Evolutionary conservation across 306 rosid genomes (phyloP), one percentile per base, ranked within the genome.

Genomic region (Calophaca sinica): DNA sequence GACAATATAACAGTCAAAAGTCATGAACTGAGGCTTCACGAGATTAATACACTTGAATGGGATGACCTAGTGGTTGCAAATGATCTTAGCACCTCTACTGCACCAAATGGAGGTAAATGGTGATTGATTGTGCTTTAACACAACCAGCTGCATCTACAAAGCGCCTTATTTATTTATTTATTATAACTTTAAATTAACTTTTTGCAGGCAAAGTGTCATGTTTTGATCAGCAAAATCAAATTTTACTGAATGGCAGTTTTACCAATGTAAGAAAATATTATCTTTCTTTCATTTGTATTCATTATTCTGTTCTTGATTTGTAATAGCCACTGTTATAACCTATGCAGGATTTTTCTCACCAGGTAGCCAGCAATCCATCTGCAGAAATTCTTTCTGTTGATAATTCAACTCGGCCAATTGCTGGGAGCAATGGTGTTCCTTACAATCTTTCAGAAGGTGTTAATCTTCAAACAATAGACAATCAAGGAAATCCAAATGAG

Each of bases 11-110:
- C 83, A 5, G 86, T 76, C 81, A 74, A 59, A 74, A 85, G 65
- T 83, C 87, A 87, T 64, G 92, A 94, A 69, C 72, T 78, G 82
- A 84, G 81, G 80, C 96, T 94, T 65, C 94, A 86, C 60, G 99
- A 96, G 83, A 88, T 96, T 77, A 96, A 96, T 80, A 92, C 99
- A 55, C 99, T 96, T 51, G 99, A 96, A 49, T 96, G 99, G 99
- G 97, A 96, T 77, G 99, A 96, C 15, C 96, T 96, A 55, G 96
- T 96, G 60, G 87, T 60, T 53, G 28, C 82, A 73, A 78, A 85
- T 60, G 96, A 90, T 71, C 83, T 62, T 61, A 69, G 62, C 78
- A 64, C 84, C 64, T 38, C 79, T 46, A 14, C 63, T 32, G 12
- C 73, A 2, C 79, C 78, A 80, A 68, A 79, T 78, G 91, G 84